Evolutionary conservation across 1,284 basidiomycete genomes (phyloP).

Genomic region (Cronartium quercuum): DNA sequence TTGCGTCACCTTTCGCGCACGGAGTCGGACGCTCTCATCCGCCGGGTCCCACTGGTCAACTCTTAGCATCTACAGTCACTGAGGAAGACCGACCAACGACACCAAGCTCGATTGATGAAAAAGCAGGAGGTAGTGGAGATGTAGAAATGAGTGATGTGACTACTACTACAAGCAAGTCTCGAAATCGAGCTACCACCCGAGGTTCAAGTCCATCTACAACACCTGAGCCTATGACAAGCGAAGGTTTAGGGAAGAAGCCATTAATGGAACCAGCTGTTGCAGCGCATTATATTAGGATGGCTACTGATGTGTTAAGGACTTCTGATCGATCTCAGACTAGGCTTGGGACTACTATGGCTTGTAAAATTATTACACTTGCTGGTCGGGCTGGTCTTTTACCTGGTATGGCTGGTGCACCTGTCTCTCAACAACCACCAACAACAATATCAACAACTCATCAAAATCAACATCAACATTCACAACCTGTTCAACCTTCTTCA

Average conservation of each 20-base stretch:
- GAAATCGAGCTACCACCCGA: neutral
- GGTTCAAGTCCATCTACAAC: slow-evolving; percentile 1
- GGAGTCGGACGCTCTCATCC: neutral
- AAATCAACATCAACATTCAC: neutral
- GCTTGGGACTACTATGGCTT: slow-evolving; percentile 34
- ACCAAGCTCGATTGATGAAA: slow-evolving; percentile 12
- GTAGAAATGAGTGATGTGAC: slow-evolving; percentile 23
- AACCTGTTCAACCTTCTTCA: neutral
- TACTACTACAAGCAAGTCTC: neutral
- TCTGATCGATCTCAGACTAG: slow-evolving; percentile 34
- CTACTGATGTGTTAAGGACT: slow-evolving; percentile 24
- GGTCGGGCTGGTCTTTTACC: slow-evolving; percentile 29
- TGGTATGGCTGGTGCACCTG: slow-evolving; percentile 12
- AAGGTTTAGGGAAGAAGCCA: slow-evolving; percentile 3
- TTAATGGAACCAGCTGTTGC: slow-evolving; percentile 36
- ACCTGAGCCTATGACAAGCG: neutral
- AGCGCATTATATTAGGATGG: slow-evolving; percentile 36
- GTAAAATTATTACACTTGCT: slow-evolving; percentile 25
- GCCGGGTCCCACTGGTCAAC: neutral
- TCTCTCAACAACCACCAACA: neutral
- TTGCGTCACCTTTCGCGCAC: slow-evolving; percentile 19
- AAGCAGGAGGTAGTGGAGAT: slow-evolving; percentile 2
- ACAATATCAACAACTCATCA: neutral
- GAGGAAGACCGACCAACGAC: slow-evolving; percentile 8
- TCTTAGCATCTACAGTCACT: neutral